A percentile compares a stretch with the other conserved stretches of the same genome.
phyloP scores from a whole-genome alignment of 306 rosid species.

The Geum urbanum region DNA sequence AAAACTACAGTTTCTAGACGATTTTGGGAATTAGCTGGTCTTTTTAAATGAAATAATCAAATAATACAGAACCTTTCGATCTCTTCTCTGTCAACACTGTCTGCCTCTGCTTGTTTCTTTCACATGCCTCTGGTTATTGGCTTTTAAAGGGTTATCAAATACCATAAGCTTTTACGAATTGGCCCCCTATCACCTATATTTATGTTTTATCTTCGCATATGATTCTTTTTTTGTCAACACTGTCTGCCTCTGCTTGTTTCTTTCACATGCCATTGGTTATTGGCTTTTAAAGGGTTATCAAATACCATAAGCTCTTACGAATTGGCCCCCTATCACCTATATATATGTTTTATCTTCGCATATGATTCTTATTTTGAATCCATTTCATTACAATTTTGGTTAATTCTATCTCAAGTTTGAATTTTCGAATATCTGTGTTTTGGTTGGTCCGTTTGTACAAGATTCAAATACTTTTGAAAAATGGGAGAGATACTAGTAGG shows the following conservation, averaged over 20 bases:
- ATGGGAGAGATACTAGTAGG: neutral
- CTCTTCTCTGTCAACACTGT: neutral
- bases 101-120: neutral
- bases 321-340: neutral
- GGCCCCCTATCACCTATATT: too few relatives aligned
- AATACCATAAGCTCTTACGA: neutral
- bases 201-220: too few relatives aligned
- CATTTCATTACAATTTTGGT: neutral
- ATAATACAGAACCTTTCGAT: conserved; percentile 10
- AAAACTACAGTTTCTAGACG: neutral
- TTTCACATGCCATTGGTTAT: neutral
- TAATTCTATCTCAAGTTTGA: neutral
- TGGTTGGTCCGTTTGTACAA: neutral
- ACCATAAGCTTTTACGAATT: neutral
- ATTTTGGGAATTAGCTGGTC: neutral
- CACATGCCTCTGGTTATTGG: neutral
- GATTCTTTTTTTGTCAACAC: too few relatives aligned
- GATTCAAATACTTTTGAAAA: conserved; percentile 4
- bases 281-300: neutral
- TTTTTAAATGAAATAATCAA: conserved; percentile 1
- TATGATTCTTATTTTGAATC: neutral
- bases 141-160: neutral
- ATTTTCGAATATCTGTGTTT: neutral
- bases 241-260: neutral
- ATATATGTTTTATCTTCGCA: neutral